phyloP scores from a whole-genome alignment of 495 filamentous ascomycete species.

The Penicillium cosmopolitanum region DNA sequence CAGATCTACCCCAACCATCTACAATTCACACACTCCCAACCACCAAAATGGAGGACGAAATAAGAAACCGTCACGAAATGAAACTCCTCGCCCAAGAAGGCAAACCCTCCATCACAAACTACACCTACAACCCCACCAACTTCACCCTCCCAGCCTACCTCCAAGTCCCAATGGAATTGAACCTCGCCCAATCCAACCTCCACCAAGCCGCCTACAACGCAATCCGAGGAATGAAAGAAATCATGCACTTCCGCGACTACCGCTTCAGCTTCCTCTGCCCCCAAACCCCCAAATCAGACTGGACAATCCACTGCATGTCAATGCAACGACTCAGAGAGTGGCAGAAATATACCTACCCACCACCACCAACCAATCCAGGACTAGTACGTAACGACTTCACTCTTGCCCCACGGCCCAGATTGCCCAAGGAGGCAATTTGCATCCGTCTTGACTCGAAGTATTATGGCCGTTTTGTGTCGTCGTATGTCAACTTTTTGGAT shows the following conservation, averaged over 20 bases:
- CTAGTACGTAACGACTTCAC: not conserved
- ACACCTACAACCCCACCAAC: not conserved
- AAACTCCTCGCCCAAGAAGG: not conserved
- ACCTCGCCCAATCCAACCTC: constrained; percentile 1
- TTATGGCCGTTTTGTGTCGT: not conserved
- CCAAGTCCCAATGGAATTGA: constrained; percentile 5
- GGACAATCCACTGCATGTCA: constrained; percentile 17
- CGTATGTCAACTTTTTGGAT: not conserved
- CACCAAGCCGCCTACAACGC: constrained; percentile 7
- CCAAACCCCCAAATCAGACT: not conserved
- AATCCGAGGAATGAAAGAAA: constrained; percentile 16
- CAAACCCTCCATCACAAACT: constrained; percentile 17
- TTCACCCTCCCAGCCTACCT: constrained; percentile 16
- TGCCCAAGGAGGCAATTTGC: not conserved
- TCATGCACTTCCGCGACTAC: constrained; percentile 4
- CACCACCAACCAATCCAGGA: not conserved
- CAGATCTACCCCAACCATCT: not conserved
- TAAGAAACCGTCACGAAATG: not conserved
- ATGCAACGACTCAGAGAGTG: constrained; percentile 29
- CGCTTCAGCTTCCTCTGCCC: constrained; percentile 30
- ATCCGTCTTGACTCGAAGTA: not conserved
- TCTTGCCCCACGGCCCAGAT: not conserved
- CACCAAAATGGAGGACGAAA: not conserved
- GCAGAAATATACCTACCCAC: constrained; percentile 10
- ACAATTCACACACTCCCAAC: not conserved